Conservation (phyloP, 1,284 basidiomycete species). For the Pseudozyma sp. region DNA sequence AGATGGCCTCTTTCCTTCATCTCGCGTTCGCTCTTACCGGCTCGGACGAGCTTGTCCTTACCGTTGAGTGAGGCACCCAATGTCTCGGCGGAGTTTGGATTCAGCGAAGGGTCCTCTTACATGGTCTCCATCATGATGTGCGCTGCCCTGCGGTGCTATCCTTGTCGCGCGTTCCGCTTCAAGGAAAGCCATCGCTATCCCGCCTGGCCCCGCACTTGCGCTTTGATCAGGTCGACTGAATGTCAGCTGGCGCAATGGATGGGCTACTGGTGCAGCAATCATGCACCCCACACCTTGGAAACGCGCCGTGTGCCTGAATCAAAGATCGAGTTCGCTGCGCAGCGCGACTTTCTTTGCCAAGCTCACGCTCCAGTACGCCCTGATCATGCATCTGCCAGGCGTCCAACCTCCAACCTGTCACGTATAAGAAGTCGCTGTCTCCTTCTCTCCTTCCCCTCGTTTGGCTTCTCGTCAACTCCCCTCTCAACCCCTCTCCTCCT, state of each 20-base stretch:
- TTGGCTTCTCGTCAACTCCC: neutral
- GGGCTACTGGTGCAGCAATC: conserved; percentile 1
- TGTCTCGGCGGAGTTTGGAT: neutral
- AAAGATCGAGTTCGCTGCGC: neutral
- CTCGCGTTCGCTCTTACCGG: neutral
- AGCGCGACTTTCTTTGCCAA: neutral
- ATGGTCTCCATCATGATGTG: neutral
- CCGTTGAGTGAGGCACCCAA: neutral
- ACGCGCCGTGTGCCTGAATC: neutral
- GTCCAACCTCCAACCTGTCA: neutral
- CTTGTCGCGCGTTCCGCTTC: neutral
- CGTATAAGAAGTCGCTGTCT: conserved; percentile 19
- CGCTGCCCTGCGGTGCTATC: neutral
- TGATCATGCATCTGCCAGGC: no score
- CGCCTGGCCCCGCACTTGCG: neutral
- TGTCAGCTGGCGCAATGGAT: neutral
- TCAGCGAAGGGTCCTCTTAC: neutral
- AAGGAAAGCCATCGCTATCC: neutral
- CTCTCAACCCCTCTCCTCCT: neutral
- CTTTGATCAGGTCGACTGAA: neutral
- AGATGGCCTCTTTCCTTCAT: neutral
- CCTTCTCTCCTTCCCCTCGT: neutral
- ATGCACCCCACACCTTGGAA: conserved; percentile 22
- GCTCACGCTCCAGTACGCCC: neutral
- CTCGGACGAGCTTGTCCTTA: conserved; percentile 2